Evolutionary conservation across 768 basidiomycete species (phyloP).

Genomic region (Pleurotus pulmonarius): DNA sequence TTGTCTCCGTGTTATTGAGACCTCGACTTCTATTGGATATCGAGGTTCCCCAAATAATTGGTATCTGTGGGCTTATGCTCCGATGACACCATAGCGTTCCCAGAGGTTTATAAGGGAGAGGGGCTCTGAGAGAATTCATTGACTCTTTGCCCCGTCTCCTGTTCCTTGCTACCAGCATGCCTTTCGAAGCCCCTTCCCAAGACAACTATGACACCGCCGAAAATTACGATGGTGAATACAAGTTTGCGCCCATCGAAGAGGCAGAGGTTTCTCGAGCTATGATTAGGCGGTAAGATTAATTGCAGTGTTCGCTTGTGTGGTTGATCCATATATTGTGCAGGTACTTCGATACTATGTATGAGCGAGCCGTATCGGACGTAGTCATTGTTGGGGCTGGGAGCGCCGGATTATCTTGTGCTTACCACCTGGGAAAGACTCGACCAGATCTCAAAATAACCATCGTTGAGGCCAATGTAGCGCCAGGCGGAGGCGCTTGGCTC

Average conservation of each 20-base stretch:
- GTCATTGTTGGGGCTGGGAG: conserved; percentile 75
- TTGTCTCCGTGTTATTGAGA: not conserved
- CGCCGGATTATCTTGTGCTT: conserved; percentile 69
- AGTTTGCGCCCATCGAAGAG: conserved; percentile 72
- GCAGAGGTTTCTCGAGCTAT: conserved; percentile 74
- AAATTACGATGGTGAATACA: conserved; percentile 61
- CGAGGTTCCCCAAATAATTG: not conserved
- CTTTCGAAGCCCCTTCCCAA: conserved; percentile 5
- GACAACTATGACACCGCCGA: conserved; percentile 31
- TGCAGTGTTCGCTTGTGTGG: not conserved
- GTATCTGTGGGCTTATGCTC: not conserved
- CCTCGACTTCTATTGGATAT: not conserved
- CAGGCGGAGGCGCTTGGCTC: conserved; percentile 76
- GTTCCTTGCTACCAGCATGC: not conserved
- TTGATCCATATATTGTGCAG: conserved; percentile 25
- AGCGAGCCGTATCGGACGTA: conserved; percentile 71
- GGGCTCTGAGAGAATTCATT: not conserved
- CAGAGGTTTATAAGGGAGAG: not conserved
- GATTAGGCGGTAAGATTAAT: conserved; percentile 54
- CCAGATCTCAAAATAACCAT: conserved; percentile 62
- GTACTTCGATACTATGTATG: conserved; percentile 73
- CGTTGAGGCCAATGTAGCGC: conserved; percentile 77
- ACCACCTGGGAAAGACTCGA: conserved; percentile 60
- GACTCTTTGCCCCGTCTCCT: not conserved
- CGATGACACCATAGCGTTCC: conserved; percentile 2